Conservation (phyloP, 768 basidiomycete genomes). For the Rhodotorula graminis region DNA sequence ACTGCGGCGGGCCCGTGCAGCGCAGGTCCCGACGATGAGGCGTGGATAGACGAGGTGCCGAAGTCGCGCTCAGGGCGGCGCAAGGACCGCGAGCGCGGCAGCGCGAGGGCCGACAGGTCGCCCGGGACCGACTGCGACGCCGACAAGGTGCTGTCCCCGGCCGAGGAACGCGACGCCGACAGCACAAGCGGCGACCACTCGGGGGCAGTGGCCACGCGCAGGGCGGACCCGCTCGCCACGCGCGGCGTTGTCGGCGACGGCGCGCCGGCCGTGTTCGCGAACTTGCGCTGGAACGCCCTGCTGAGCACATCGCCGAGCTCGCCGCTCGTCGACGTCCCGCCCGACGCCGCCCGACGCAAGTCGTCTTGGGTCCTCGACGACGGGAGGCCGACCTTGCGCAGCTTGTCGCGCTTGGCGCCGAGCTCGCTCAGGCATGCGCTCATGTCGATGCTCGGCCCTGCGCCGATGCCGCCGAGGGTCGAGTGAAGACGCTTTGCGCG, state of each 20-base stretch:
- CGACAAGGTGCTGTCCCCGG: neutral
- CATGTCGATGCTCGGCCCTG: neutral
- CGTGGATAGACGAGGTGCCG: neutral
- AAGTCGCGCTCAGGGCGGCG: neutral
- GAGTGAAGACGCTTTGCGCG: neutral
- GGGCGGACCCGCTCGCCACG: too few relatives aligned
- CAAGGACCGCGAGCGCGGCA: constrained; percentile 1
- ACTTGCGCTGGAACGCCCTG: constrained; percentile 18
- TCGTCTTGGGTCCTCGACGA: neutral
- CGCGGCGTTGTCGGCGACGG: constrained; percentile 8
- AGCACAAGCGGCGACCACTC: neutral
- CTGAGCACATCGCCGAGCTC: constrained; percentile 9
- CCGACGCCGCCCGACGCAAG: too few relatives aligned
- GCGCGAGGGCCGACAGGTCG: neutral
- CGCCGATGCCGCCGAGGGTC: neutral
- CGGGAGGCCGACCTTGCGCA: constrained; percentile 28
- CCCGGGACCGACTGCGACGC: neutral
- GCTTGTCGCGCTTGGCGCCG: constrained; percentile 11
- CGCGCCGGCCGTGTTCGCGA: neutral
- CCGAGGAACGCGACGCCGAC: neutral
- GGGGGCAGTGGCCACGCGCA: neutral
- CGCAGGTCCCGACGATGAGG: too few relatives aligned
- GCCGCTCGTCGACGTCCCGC: neutral
- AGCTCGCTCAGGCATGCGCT: constrained; percentile 18
- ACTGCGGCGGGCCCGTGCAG: too few relatives aligned